phyloP scores from a whole-genome alignment of 129 eudicot species.

The Scalesia atractyloides region DNA sequence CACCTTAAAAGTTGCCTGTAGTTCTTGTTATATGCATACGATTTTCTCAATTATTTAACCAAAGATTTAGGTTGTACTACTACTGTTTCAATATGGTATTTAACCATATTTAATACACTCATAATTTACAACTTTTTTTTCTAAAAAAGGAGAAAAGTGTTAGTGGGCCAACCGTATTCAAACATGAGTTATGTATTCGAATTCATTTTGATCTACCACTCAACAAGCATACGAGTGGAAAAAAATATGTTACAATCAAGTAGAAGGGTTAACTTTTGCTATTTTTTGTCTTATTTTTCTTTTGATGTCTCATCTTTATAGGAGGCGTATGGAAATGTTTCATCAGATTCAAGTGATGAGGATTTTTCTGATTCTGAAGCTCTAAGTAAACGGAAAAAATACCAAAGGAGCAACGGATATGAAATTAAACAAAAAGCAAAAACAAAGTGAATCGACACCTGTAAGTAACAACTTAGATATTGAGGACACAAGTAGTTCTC shows the following conservation, averaged over 20 bases:
- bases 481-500: slow-evolving; percentile 38
- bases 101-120: background rate
- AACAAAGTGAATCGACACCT: slow-evolving; percentile 31
- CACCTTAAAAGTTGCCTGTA: background rate
- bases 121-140: background rate
- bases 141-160: background rate
- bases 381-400: slow-evolving; percentile 41
- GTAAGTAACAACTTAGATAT: slow-evolving; percentile 28
- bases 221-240: background rate
- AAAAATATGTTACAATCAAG: background rate
- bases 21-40: background rate
- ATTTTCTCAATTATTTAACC: background rate
- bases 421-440: slow-evolving; percentile 25
- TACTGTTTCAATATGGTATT: background rate
- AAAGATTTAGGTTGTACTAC: background rate
- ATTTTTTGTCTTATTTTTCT: slow-evolving; percentile 25
- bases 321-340: slow-evolving; percentile 72
- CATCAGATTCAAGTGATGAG: slow-evolving; percentile 93
- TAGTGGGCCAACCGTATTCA: background rate
- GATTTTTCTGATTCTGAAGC: slow-evolving; percentile 53
- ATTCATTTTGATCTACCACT: background rate
- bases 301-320: slow-evolving; percentile 34
- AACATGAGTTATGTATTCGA: background rate
- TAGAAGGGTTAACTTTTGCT: background rate
- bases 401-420: slow-evolving; percentile 13